Conservation (phyloP, 2,329 filamentous ascomycete species). For the Penicillium sclerotigenum region DNA sequence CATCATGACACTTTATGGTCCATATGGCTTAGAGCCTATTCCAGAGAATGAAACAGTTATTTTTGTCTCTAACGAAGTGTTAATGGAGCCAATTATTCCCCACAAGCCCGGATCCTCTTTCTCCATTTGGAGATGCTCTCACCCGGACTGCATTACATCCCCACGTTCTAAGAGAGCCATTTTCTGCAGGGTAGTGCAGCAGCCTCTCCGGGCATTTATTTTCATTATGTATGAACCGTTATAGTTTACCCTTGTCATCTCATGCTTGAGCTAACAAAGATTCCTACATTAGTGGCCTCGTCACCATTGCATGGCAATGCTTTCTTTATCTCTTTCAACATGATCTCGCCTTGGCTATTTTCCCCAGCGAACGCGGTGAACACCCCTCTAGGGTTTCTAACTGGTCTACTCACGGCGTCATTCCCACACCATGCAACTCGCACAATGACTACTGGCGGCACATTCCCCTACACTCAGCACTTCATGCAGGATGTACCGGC, state of each 20-base stretch:
- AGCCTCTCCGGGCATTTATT: conserved; percentile 7
- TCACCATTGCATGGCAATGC: conserved; percentile 1
- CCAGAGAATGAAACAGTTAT: neutral
- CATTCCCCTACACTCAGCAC: conserved; percentile 61
- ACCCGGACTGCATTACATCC: neutral
- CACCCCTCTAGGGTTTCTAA: neutral
- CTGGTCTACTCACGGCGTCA: conserved; percentile 35
- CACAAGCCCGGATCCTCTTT: neutral
- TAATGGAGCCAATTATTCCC: neutral
- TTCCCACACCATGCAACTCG: conserved; percentile 60
- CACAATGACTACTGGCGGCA: conserved; percentile 70
- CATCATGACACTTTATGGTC: neutral
- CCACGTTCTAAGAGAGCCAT: neutral
- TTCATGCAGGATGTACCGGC: conserved; percentile 58
- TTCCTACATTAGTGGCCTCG: neutral
- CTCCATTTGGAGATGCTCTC: conserved; percentile 8
- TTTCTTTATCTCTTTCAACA: neutral
- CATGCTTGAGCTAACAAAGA: neutral
- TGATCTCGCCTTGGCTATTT: neutral
- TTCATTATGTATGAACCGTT: conserved; percentile 5
- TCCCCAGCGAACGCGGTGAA: neutral
- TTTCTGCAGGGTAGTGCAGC: neutral
- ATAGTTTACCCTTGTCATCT: too few species aligned
- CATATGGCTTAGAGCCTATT: neutral
- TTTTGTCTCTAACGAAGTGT: neutral